A percentile compares a stretch with the other conserved stretches of the same genome.
Conservation (phyloP, 257 asterid genomes). For the Cynanchum wilfordii region DNA sequence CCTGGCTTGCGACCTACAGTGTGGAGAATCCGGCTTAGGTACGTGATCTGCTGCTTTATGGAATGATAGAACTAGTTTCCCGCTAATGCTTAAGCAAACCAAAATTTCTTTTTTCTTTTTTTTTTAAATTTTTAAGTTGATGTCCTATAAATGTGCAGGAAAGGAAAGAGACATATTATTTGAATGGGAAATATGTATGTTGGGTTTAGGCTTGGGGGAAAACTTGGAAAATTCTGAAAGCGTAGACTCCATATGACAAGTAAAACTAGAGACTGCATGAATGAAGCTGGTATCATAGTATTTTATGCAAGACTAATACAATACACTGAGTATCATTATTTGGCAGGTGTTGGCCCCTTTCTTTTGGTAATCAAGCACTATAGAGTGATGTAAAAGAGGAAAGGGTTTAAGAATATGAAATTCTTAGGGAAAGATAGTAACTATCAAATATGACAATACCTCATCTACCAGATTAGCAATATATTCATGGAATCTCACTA, state of each 20-base stretch:
- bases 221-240: not conserved
- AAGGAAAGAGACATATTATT: not conserved
- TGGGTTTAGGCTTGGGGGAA: not conserved
- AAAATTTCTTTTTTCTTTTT: not conserved
- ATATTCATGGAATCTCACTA: not conserved
- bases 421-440: too few relatives aligned
- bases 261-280: not conserved
- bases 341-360: not conserved
- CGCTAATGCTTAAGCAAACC: not conserved
- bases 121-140: too few relatives aligned
- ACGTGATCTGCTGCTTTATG: constrained; percentile 8
- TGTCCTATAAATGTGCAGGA: not conserved
- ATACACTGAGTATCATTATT: not conserved
- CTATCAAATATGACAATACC: not conserved
- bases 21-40: constrained; percentile 84
- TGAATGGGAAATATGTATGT: not conserved
- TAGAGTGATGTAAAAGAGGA: not conserved
- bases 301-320: not conserved
- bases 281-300: not conserved
- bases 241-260: not conserved
- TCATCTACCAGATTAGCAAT: not conserved
- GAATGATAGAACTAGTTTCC: not conserved
- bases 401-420: not conserved
- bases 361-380: not conserved
- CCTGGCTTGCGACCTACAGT: constrained; percentile 97